These are phyloP conservation scores for Teratosphaeria nubilosa DNA, from an alignment of 2,329 filamentous ascomycete genomes.

Conservation along the genomic window DNA sequence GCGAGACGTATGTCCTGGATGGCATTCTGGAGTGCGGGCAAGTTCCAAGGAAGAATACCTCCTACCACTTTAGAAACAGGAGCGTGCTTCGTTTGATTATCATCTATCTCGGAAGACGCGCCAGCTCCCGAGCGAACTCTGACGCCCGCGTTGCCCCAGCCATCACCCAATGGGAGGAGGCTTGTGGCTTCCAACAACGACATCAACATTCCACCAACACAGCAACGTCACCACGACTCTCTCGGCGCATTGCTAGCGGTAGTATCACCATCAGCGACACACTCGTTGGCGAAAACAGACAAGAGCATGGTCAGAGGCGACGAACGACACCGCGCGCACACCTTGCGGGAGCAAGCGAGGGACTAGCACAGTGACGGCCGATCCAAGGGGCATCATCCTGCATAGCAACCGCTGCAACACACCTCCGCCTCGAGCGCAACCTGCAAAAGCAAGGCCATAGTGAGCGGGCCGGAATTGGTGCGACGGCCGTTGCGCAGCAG, in stretches of 20 bases:
- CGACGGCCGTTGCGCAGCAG: slow-evolving; percentile 1
- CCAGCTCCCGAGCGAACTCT: too few species aligned
- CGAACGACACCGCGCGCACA: neutral
- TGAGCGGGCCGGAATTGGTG: neutral
- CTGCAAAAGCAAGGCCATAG: slow-evolving; percentile 4
- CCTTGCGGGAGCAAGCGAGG: neutral
- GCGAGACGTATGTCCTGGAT: neutral
- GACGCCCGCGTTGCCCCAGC: neutral
- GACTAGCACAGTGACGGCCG: slow-evolving; percentile 1
- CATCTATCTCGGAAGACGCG: neutral
- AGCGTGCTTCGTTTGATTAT: neutral
- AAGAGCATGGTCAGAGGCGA: neutral
- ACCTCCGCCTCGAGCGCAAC: slow-evolving; percentile 2
- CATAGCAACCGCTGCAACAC: slow-evolving; percentile 7
- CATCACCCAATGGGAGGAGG: neutral
- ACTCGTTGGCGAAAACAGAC: neutral
- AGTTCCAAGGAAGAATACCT: neutral
- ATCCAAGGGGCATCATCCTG: slow-evolving; percentile 5
- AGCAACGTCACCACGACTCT: neutral
- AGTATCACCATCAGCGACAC: neutral
- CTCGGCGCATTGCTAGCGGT: neutral
- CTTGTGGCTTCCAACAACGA: neutral
- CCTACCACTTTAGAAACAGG: neutral
- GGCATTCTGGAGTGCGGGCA: neutral
- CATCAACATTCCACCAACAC: neutral